Percentiles rank a stretch among this genome's conserved stretches.
Evolutionary conservation across 345 rosid genomes (phyloP).

Genomic region (Eucalyptus viminalis): DNA sequence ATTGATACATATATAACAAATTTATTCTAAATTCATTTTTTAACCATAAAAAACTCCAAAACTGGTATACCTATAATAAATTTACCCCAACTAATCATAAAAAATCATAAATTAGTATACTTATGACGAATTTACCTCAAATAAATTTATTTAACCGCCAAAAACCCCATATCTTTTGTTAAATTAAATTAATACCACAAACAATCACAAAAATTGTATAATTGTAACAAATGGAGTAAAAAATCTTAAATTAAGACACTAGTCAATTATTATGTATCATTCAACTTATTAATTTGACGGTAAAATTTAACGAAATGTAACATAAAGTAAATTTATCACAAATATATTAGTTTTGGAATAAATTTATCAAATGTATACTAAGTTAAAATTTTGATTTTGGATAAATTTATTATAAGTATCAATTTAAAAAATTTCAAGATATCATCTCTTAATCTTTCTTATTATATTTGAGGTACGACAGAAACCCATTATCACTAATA

Average conservation of each 20-base stretch:
- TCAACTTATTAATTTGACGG: fast-evolving
- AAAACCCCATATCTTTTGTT: too few species aligned
- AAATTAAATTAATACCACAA: too few species aligned
- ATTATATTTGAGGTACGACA: not conserved
- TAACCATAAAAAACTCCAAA: fast-evolving
- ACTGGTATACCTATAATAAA: fast-evolving
- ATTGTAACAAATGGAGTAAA: fast-evolving
- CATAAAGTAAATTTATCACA: fast-evolving
- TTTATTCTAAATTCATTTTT: too few species aligned
- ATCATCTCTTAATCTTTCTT: not conserved
- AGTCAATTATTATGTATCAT: fast-evolving
- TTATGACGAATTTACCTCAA: too few species aligned
- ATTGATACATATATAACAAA: fast-evolving
- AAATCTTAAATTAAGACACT: fast-evolving
- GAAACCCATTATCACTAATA: not conserved
- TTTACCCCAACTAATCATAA: fast-evolving
- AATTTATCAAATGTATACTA: fast-evolving
- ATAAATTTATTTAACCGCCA: fast-evolving
- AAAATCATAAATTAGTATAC: fast-evolving
- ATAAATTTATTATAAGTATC: fast-evolving
- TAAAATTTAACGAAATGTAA: fast-evolving
- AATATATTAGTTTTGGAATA: fast-evolving
- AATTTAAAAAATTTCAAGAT: fast-evolving
- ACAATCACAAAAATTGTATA: fast-evolving
- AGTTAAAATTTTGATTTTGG: fast-evolving